Conservation (phyloP, 2,329 filamentous ascomycete genomes). For the Colletotrichum truncatum region DNA sequence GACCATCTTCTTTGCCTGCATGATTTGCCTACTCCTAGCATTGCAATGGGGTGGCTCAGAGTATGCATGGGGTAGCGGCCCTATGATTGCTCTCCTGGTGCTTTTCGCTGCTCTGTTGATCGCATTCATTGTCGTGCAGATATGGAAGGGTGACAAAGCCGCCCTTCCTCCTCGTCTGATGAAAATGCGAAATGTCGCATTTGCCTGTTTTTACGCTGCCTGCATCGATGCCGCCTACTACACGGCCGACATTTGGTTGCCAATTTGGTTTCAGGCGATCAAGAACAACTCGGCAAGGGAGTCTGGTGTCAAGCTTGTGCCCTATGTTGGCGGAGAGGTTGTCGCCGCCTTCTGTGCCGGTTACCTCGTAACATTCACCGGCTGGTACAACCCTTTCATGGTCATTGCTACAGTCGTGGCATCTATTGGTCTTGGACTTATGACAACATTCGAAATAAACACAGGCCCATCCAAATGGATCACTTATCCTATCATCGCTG, state of each 20-base stretch:
- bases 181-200: constrained; percentile 39
- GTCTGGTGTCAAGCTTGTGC: constrained; percentile 43
- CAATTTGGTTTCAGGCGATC: constrained; percentile 46
- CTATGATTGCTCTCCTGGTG: constrained; percentile 45
- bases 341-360: constrained; percentile 38
- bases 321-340: constrained; percentile 40
- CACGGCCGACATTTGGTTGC: constrained; percentile 42
- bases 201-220: constrained; percentile 34
- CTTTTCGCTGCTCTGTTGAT: constrained; percentile 40
- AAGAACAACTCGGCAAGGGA: constrained; percentile 40
- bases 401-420: constrained; percentile 38
- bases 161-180: constrained; percentile 45
- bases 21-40: constrained; percentile 53
- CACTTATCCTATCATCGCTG: constrained; percentile 35
- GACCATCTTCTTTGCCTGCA: constrained; percentile 32
- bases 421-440: constrained; percentile 35
- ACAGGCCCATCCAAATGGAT: constrained; percentile 30
- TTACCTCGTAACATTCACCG: constrained; percentile 38
- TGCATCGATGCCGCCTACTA: constrained; percentile 37
- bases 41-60: constrained; percentile 52
- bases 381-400: constrained; percentile 48
- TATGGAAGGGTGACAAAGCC: constrained; percentile 43
- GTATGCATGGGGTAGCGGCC: constrained; percentile 42
- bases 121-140: constrained; percentile 42
- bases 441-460: constrained; percentile 8